Base-by-base conservation (phyloP, 2,329 filamentous ascomycete genomes). In the Phoma sp. region DNA sequence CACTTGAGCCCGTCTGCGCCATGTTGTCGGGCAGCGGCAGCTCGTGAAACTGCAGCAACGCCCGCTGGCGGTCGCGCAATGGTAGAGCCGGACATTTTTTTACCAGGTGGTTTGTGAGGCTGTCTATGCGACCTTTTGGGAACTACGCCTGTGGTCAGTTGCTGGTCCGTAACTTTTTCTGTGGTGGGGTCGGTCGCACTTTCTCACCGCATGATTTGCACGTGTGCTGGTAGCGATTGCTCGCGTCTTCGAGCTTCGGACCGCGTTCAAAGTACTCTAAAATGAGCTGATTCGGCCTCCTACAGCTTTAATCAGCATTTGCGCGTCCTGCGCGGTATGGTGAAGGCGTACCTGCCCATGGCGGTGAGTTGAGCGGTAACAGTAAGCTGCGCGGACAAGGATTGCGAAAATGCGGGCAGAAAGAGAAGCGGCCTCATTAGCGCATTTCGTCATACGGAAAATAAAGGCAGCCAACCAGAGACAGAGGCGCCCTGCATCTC, bases 201-300 rank as follows among this genome's bases (percentile, higher is more conserved):
- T 89, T 89, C 76, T 95, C 89, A 62, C 91, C 91, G 73, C 91
- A 96, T 62, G 87, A 83, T 75, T 90, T 93, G 84, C 92, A 96
- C 10, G 90, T 95, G 71, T 96, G 91, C 66, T 91, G 88, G 71
- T 97, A 97, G 54, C 93, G 86, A 75, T 96, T 96, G 79, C 90
- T 95, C 61, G 90, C 89, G 77, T 96, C 91, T 70, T 89, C 86
- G 67, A 96, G 83, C 78, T 96, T 96, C 35, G 86, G 84, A 8
- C 93, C 93, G 64, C 92, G 86, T 73, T 90, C 86, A 75, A 96
- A 97, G 80, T 91, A 95, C 77, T 93, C 87, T 74, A 90, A 83
- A 73, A 96, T 93, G 65, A 96, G 82, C 66, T 87, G 86, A 76
- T 95, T 93, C 61, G 90, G 91, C 77, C 89, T 88, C 71, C 91